Conservation (phyloP, 805 yeast genomes). For the Saccharomycopsis malanga region DNA sequence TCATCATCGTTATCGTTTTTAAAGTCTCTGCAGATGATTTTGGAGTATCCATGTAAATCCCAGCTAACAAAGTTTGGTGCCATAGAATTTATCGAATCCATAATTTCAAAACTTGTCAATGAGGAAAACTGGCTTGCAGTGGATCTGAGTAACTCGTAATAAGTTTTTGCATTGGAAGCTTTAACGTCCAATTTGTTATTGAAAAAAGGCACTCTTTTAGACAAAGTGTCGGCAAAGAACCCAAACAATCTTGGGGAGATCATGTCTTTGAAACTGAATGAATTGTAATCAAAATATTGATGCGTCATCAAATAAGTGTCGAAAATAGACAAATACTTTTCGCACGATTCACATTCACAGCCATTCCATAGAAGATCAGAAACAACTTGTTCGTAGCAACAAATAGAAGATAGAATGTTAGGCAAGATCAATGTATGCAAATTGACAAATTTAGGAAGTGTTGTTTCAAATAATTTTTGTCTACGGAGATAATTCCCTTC, state of each 20-base stretch:
- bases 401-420: constrained; percentile 48
- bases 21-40: constrained; percentile 19
- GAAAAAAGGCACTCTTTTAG: constrained; percentile 29
- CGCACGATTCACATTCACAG: constrained; percentile 47
- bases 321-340: constrained; percentile 38
- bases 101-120: constrained; percentile 2
- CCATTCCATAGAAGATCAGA: constrained; percentile 76
- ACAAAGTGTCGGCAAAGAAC: constrained; percentile 40
- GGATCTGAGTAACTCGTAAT: neutral
- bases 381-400: constrained; percentile 64
- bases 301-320: constrained; percentile 62
- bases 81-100: neutral
- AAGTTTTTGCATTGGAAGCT: neutral
- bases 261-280: constrained; percentile 49
- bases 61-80: constrained; percentile 27
- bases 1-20: constrained; percentile 19
- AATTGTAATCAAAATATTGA: constrained; percentile 42
- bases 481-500: constrained; percentile 69
- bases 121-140: neutral
- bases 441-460: constrained; percentile 39
- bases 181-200: constrained; percentile 1
- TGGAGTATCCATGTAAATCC: constrained; percentile 41
- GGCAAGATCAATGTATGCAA: constrained; percentile 48
- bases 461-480: constrained; percentile 40
- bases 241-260: constrained; percentile 53